Base-by-base conservation (phyloP, 148 eudicot species). In the Salicornia ramosissima region DNA sequence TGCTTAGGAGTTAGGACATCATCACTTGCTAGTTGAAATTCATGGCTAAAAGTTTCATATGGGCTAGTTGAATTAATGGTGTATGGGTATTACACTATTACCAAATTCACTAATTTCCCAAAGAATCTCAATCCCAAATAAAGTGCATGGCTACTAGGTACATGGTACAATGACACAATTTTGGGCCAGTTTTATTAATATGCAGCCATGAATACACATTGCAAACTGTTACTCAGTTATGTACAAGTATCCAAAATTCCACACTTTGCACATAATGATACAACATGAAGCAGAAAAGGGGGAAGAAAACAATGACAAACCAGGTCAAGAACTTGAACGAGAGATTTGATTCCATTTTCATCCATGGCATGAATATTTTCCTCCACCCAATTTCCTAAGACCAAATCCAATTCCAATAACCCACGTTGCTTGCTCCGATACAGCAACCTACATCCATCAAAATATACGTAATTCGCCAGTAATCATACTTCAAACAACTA, bases 341-440 rank as follows among this genome's bases (percentile, higher is more conserved):
- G 97, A 58, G 91, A 82, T 70, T 82, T 86, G 58, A 90, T 79
- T 25, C 92, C 88, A 64, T 42, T 78, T 80, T 87, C 89, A 82
- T 94, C 97, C 96, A 94, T 79, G 24, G 99, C 84, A 46, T 75
- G 73, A 29, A 94, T 82, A 62, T 94, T 81, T 18, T 90, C 88
- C 77, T 94, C 99, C 69, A 89, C 99, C 97, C 97, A 94, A 71
- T 85, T 90, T 40, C 99, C 99, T 79, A 94, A 75, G 52, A 94
- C 84, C 82, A 94, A 69, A 73, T 94, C 99, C 80, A 94, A 85
- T 83, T 94, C 99, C 71, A 94, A 84, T 68, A 75, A 87, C 36
- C 99, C 99, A 60, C 99, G 83, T 78, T 94, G 99, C 75, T 90
- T 94, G 84, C 99, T 94, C 84, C 99, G 83, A 74, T 94, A 94